Evolutionary conservation across 2,329 filamentous ascomycete genomes (phyloP), one percentile per base, ranked within the genome.

Genomic region (Aureobasidium melanogenum): DNA sequence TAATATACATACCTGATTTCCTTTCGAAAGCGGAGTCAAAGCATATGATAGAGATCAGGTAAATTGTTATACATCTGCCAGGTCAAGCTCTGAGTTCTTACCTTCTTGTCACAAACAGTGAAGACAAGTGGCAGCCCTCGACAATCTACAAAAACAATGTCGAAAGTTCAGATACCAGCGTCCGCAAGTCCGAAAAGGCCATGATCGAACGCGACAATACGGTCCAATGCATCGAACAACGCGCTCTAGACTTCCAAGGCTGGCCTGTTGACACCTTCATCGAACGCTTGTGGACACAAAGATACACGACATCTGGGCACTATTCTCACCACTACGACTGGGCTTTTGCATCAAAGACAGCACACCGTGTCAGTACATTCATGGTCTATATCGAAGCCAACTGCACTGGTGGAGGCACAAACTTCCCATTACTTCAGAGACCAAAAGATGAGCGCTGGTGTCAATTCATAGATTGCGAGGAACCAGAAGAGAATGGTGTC

Each of bases 271-370:
- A 83, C 56, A 76, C 84, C 0, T 83, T 82, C 62, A 80, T 86
- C 68, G 84, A 86, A 70, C 78, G 80, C 54, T 76, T 86, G 64
- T 84, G 82, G 80, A 80, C 80, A 1, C 83, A 86, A 67, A 76
- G 80, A 55, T 86, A 86, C 67, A 80, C 79, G n/a, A 68, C 72
- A 6, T 77, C 76, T 2, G 84, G 83, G 0, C 82, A 85, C 69
- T 86, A 86, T 69, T 71, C 71, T 3, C 77, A 83, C 63, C 83
- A 85, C 65, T 86, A 80, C 68, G 84, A 86, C 70, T 85, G 82
- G 82, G 77, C 76, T 41, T 65, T 60, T 56, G 69, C 62, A 62
- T 74, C 64, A 5, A 67, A 67, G 32, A 61, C 55, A 2, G 66
- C 69, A 3, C 48, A 71, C 38, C 73, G 84, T 0, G 71, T 82